Conservation (phyloP, 306 rosid genomes). For the Rosa chinensis region DNA sequence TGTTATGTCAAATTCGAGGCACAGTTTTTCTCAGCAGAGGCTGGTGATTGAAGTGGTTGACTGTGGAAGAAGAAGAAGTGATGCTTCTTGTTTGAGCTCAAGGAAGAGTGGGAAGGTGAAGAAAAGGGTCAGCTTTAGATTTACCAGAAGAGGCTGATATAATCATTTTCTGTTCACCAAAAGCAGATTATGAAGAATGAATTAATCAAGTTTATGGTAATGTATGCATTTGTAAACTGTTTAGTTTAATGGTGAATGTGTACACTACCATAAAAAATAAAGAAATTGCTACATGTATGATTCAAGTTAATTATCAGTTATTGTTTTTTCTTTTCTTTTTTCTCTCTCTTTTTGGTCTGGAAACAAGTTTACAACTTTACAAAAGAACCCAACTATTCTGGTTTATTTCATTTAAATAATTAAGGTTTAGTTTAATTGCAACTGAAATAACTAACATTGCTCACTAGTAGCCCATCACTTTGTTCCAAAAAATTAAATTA, state of each 20-base stretch:
- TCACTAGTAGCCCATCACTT: no score
- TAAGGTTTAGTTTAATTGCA: no score
- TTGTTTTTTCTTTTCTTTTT: no score
- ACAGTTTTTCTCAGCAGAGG: conserved; percentile 25
- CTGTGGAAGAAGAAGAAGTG: conserved; percentile 33
- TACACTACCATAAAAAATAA: neutral
- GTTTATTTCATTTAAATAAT: neutral
- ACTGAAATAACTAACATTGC: no score
- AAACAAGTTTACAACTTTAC: neutral
- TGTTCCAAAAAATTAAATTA: no score
- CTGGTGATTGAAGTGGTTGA: conserved; percentile 33
- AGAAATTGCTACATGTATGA: neutral
- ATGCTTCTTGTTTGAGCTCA: conserved; percentile 24
- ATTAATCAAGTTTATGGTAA: neutral
- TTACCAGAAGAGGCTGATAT: conserved; percentile 51
- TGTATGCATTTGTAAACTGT: neutral
- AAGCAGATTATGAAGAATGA: conserved; percentile 16
- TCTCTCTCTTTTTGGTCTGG: neutral
- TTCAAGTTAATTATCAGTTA: neutral
- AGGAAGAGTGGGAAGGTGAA: conserved; percentile 31
- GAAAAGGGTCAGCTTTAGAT: conserved; percentile 49
- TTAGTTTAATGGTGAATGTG: no score
- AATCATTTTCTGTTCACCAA: conserved; percentile 36
- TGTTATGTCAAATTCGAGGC: neutral
- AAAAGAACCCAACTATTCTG: neutral